Base-by-base conservation (phyloP, 1,284 basidiomycete species). In the Austroboletus olivaceoglutinosus region DNA sequence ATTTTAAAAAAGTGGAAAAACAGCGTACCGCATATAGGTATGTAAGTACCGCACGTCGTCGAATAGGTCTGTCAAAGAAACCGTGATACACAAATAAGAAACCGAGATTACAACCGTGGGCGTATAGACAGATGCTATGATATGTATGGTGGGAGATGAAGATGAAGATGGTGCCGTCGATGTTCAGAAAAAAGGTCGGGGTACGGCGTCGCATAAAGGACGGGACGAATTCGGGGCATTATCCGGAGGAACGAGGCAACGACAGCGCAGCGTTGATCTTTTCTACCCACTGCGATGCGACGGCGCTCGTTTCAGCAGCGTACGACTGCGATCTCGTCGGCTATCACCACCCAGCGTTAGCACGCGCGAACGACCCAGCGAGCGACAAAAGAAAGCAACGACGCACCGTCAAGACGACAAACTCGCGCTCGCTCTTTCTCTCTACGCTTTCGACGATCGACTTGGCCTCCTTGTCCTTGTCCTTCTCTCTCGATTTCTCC, bases 361-460 rank as follows among this genome's bases (percentile, higher is more conserved):
- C 27, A 43, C 29, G 12, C 31, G 16, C 31, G 4, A 33, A 13
- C 12, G 16, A 1, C n/a, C n/a, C 29, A 30, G 13, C 13, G 13
- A 33, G 31, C 31, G 12, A 13, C 16, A 11, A 33, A 8, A 36
- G n/a, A 16, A 19, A 36, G 11, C 16, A 31, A 25, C 25, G 18
- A 48, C 51, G 72, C 74, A 86, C 83, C 45, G 82, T 83, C 60
- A 83, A 64, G 34, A 86, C 72, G n/a, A 80, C 76, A 62, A 86
- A 84, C 60, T 82, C 81, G 37, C 77, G 70, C 46, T 81, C 81
- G 43, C 79, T 71, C 59, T 83, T 83, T 33, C 72, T 61, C 50
- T 78, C 78, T 2, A 80, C 78, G 23, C 75, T 73, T 7, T 73
- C 70, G 12, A 86, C 67, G 38, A 74, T 66, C 18, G 64, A 64